These are phyloP conservation scores for Aspergillus pseudoterreus DNA, from an alignment of 2,329 filamentous ascomycete genomes.

Conservation along the genomic window DNA sequence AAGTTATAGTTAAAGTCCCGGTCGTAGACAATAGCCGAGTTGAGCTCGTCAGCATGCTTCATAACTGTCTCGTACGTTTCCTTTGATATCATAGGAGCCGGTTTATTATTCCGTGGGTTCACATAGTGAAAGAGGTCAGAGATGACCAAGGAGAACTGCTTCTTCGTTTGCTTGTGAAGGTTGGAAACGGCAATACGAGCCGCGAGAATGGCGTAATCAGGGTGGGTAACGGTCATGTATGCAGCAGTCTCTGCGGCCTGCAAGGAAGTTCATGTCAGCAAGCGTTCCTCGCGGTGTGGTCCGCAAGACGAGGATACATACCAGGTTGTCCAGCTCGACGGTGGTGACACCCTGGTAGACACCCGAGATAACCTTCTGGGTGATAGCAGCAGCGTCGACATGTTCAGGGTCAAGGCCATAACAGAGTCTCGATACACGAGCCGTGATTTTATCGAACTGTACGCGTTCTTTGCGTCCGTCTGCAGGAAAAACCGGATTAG, in stretches of 20 bases:
- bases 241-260: constrained; percentile 97
- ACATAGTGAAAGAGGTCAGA: constrained; percentile 92
- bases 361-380: constrained; percentile 98
- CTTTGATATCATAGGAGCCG: constrained; percentile 92
- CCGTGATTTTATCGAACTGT: constrained; percentile 99
- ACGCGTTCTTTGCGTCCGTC: constrained; percentile 99
- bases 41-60: constrained; percentile 93
- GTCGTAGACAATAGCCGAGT: constrained; percentile 98
- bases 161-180: constrained; percentile 99
- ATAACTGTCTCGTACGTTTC: constrained; percentile 89
- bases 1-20: constrained; percentile 99
- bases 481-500: constrained; percentile 39
- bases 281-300: neutral
- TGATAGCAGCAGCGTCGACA: constrained; percentile 96
- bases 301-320: constrained; percentile 47
- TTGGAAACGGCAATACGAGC: constrained; percentile 98
- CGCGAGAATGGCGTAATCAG: constrained; percentile 97
- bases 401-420: constrained; percentile 95
- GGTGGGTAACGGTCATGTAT: constrained; percentile 99
- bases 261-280: constrained; percentile 22
- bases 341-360: constrained; percentile 98
- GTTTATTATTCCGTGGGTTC: constrained; percentile 83
- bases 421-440: constrained; percentile 93
- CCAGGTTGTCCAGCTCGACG: constrained; percentile 91
- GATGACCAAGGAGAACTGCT: constrained; percentile 96